Evolutionary conservation across 139 green algal genomes (phyloP), one percentile per base, ranked within the genome.

Genomic region (Micractinium sp.): DNA sequence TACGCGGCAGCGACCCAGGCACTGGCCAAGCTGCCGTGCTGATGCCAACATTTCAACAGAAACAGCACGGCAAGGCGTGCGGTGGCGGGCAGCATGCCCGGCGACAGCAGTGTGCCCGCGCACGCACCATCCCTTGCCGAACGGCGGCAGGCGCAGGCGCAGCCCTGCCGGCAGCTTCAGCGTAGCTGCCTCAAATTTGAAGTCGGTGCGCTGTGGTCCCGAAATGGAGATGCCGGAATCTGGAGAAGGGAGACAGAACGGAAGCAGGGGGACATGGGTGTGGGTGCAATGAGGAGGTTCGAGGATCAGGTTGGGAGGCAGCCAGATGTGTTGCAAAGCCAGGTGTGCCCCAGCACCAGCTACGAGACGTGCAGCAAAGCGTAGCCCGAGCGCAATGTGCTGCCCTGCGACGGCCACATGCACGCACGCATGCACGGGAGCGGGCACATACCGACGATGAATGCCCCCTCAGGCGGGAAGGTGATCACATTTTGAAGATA

Each of bases 401-500:
- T 67, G 60, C 63, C 63, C 63, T 9, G 47, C 7, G 7, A 56
- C 47, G 47, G 47, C 47, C 47, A 56, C 9, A 56, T 56, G 47
- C 47, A 56, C 5, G 47, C 63, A 25, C 18, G 63, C 63, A 27
- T 71, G 63, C 63, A 71, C 63, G 2, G 12, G 14, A 5, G 63
- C 63, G 63, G 63, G 20, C 12, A 25, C 63, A 23, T 23, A 27
- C 63, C 20, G 20, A 71, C 20, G 63, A 27, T 71, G 63, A 25
- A 71, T 56, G 63, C 63, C 2, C 20, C 63, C 20, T 27, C 63
- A 29, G 22, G 97, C 2, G 97, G 96, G 89, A 98, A 98, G 18
- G 92, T 95, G 83, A 99, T 98, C 12, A 98, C 92, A 87, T 99
- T 99, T 38, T 98, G 94, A 73, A 99, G 90, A 1, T 78, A 92